These are phyloP conservation scores for Strobilomyces confusus DNA, from an alignment of 768 basidiomycete genomes.

Conservation along the genomic window DNA sequence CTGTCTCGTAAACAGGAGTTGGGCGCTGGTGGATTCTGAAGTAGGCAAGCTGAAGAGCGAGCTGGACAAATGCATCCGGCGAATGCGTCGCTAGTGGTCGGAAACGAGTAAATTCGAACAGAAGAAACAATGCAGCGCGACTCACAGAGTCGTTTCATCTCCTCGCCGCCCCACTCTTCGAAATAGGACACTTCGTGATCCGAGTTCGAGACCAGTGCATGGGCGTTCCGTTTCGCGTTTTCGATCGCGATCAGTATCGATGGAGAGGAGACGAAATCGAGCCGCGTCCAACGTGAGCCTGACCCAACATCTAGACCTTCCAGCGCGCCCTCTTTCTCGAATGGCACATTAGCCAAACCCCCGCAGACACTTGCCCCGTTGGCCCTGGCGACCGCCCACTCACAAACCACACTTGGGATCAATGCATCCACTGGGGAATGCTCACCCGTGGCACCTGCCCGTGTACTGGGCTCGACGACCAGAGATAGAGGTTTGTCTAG, in stretches of 20 bases:
- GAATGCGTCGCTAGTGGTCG: conserved; percentile 42
- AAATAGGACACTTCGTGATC: conserved; percentile 85
- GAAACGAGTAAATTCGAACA: neutral
- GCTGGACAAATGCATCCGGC: conserved; percentile 87
- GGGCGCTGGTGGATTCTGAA: conserved; percentile 71
- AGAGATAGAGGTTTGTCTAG: conserved; percentile 85
- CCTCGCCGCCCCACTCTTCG: conserved; percentile 75
- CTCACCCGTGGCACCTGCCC: conserved; percentile 86
- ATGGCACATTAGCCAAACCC: conserved; percentile 45
- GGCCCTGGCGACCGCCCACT: conserved; percentile 60
- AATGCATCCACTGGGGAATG: conserved; percentile 90
- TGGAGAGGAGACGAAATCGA: conserved; percentile 75
- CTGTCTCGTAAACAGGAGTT: conserved; percentile 92
- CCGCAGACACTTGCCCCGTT: conserved; percentile 33
- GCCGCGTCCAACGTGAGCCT: conserved; percentile 47
- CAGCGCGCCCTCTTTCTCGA: conserved; percentile 1
- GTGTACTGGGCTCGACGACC: conserved; percentile 79
- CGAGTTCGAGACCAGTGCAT: conserved; percentile 64
- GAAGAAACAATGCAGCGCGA: conserved; percentile 3
- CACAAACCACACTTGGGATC: conserved; percentile 81
- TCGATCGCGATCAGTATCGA: conserved; percentile 52
- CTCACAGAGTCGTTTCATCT: conserved; percentile 77
- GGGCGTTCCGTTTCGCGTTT: conserved; percentile 54
- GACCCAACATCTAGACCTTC: conserved; percentile 8
- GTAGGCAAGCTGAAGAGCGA: conserved; percentile 90